Base-by-base conservation (phyloP, 371 early-diverging fungal genomes). In the Lichtheimia corymbifera region DNA sequence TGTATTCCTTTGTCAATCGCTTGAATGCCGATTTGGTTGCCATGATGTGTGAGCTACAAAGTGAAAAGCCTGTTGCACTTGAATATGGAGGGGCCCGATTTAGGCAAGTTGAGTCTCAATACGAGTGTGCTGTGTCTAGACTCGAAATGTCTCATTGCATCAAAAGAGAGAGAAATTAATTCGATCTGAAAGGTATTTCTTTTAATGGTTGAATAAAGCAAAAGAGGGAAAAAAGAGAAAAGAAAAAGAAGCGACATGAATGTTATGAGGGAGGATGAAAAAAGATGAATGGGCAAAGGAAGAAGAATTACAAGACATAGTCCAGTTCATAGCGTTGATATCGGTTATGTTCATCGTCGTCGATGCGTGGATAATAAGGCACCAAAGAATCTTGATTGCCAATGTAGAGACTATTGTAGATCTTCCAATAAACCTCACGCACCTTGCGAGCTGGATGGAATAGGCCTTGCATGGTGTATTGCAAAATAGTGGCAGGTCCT, bases 361-460 rank as follows among this genome's bases (percentile, higher is more conserved):
- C 95, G 52, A 97, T 82, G 42, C 91, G 72, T 14, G 99, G 97
- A 65, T 95, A 97, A 65, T 77, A 93, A 1, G 97, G 88, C 5
- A 97, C 93, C 59, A 98, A 68, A 15, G 92, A 89, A 63, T 96
- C 97, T 80, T 97, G 97, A n/a, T 88, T 77, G 11, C 89, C 91
- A 66, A 98, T 93, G 64, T 97, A 98, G 65, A 94, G 67, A 60
- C 89, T 91, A 71, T 98, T 97, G 82, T 93, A 97, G 53, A 99
- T 91, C 80, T 95, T 95, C 97, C 97, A 97, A 73, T 98, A 98
- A 14, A 96, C 89, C 71, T 97, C 95, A 42, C 99, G 87, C 7
- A 98, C 97, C 59, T 91, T 88, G 28, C 97, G 77, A 12, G 99
- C 98, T 4, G 99, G 99, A 64, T 99, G 99, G 87, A 97, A 98